Percentiles rank a stretch among this genome's conserved stretches.
Evolutionary conservation across 2,329 filamentous ascomycete genomes (phyloP).

Genomic region (Pleoardoris graminearum): DNA sequence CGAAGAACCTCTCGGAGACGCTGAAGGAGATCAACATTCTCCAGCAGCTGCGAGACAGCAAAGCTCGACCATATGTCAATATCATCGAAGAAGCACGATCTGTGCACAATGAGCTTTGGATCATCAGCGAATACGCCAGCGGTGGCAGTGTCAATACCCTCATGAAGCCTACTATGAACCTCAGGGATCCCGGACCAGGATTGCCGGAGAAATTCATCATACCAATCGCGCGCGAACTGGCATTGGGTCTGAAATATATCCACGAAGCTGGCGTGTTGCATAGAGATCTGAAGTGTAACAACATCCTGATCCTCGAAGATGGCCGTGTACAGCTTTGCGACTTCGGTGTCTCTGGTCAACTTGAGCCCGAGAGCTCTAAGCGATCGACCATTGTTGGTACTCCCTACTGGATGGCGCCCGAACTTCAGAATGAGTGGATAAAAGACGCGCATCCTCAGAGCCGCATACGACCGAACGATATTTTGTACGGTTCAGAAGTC

Average conservation of each 20-base stretch:
- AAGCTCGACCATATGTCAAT: constrained; percentile 82
- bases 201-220: constrained; percentile 66
- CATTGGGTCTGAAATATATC: constrained; percentile 63
- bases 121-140: constrained; percentile 83
- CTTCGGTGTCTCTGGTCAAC: constrained; percentile 79
- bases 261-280: constrained; percentile 69
- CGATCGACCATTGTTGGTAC: constrained; percentile 81
- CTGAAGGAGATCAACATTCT: constrained; percentile 68
- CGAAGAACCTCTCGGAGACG: constrained; percentile 54
- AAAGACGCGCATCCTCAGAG: constrained; percentile 63
- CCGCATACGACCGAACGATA: constrained; percentile 54
- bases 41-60: constrained; percentile 71
- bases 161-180: constrained; percentile 52
- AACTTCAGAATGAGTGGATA: constrained; percentile 59
- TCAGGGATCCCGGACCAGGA: constrained; percentile 32
- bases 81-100: constrained; percentile 77
- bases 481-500: constrained; percentile 54
- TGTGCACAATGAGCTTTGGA: constrained; percentile 81
- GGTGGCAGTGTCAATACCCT: constrained; percentile 76
- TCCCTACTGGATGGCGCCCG: constrained; percentile 84
- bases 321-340: constrained; percentile 81
- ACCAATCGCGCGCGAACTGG: constrained; percentile 66
- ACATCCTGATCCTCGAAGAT: constrained; percentile 76
- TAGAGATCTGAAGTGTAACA: constrained; percentile 69
- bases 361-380: constrained; percentile 76